Percentiles rank a stretch among this genome's conserved stretches.
Conservation (phyloP, 2,329 filamentous ascomycete species). For the Achaetomium macrosporum region DNA sequence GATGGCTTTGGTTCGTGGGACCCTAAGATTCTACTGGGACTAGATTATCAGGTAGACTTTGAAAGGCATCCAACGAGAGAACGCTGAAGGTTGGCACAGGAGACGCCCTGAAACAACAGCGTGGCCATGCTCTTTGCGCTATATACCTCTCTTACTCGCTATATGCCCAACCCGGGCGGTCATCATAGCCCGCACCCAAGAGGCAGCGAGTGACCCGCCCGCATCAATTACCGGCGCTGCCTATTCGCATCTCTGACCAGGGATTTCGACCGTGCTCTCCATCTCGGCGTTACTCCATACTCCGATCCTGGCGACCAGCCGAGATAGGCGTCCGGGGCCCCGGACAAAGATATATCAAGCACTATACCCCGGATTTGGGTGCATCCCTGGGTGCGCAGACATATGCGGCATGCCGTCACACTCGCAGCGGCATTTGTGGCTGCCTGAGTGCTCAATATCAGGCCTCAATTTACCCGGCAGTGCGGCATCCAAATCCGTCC, state of each 20-base stretch:
- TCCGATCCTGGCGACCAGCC: conserved; percentile 10
- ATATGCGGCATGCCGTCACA: conserved; percentile 2
- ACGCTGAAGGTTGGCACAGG: too few relatives aligned
- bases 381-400: background rate
- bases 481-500: conserved; percentile 10
- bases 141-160: too few relatives aligned
- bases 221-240: background rate
- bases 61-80: too few relatives aligned
- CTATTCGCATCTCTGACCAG: background rate
- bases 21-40: too few relatives aligned
- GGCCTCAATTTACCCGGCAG: conserved; percentile 20
- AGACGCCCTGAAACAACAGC: too few relatives aligned
- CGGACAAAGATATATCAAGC: conserved; percentile 9
- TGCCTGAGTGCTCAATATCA: conserved; percentile 15
- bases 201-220: too few relatives aligned
- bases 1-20: conserved; percentile 3
- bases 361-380: conserved; percentile 22
- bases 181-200: too few relatives aligned
- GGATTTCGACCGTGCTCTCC: background rate
- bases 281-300: conserved; percentile 6
- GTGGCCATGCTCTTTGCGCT: too few relatives aligned
- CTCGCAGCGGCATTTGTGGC: conserved; percentile 9
- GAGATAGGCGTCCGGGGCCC: conserved; percentile 13
- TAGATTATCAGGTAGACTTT: too few relatives aligned
- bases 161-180: too few relatives aligned